A percentile compares a stretch with the other conserved stretches of the same genome.
Evolutionary conservation across 805 yeast genomes (phyloP).

Genomic region (Scheffersomyces ergatensis): DNA sequence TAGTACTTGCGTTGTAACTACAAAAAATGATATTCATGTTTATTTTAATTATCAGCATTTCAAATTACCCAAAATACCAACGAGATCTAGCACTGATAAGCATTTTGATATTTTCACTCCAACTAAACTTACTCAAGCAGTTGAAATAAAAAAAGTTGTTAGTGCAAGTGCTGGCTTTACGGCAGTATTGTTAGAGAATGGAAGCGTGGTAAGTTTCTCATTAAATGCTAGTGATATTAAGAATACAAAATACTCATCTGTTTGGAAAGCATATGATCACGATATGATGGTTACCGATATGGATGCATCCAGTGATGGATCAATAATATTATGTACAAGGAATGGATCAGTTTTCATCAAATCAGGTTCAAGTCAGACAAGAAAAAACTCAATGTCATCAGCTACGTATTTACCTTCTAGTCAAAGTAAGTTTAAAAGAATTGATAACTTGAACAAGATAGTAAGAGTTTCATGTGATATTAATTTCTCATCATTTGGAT

Average conservation of each 20-base stretch:
- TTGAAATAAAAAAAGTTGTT: conserved; percentile 27
- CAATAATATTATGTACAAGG: conserved; percentile 61
- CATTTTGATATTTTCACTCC: conserved; percentile 57
- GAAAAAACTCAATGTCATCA: conserved; percentile 29
- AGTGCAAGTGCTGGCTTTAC: conserved; percentile 41
- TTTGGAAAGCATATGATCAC: conserved; percentile 64
- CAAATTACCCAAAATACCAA: conserved; percentile 40
- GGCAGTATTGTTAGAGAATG: conserved; percentile 55
- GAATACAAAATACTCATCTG: conserved; percentile 41
- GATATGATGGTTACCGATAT: conserved; percentile 64
- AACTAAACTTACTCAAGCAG: conserved; percentile 42
- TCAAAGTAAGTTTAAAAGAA: conserved; percentile 50
- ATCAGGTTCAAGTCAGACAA: conserved; percentile 13
- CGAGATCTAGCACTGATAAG: conserved; percentile 32
- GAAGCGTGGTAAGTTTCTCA: conserved; percentile 48
- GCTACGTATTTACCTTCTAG: conserved; percentile 23
- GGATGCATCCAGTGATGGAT: conserved; percentile 67
- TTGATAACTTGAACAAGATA: conserved; percentile 56
- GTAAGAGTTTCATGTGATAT: conserved; percentile 66
- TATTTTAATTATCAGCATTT: conserved; percentile 57
- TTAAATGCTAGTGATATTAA: conserved; percentile 22
- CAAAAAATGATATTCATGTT: conserved; percentile 59
- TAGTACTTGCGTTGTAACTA: conserved; percentile 64
- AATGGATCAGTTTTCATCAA: conserved; percentile 66
- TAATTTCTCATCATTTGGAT: conserved; percentile 61